These are phyloP conservation scores for Annulohypoxylon nitens DNA, from an alignment of 495 filamentous ascomycete genomes.

Conservation along the genomic window DNA sequence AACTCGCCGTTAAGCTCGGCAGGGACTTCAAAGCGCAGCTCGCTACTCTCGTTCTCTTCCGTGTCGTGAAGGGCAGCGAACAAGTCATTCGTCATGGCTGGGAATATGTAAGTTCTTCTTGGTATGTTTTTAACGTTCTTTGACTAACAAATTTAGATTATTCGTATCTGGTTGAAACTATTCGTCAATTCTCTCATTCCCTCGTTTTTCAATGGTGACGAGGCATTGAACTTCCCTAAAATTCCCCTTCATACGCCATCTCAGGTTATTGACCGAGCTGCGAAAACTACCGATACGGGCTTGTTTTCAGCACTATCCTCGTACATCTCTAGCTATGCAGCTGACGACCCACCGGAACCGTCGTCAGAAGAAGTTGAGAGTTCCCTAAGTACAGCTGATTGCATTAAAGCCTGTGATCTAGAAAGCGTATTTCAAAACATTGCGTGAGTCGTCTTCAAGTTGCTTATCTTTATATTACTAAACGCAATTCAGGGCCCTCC, in stretches of 20 bases:
- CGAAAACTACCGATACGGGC: constrained; percentile 80
- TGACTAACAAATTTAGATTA: constrained; percentile 67
- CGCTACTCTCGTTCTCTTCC: constrained; percentile 93
- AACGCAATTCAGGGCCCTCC: constrained; percentile 69
- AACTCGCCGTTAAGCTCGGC: constrained; percentile 96
- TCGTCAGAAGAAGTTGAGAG: constrained; percentile 98
- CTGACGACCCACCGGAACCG: constrained; percentile 96
- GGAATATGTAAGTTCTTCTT: constrained; percentile 75
- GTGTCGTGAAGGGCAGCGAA: constrained; percentile 88
- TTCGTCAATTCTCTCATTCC: constrained; percentile 96
- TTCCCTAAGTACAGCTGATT: constrained; percentile 93
- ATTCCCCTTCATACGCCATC: constrained; percentile 94
- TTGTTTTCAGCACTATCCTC: constrained; percentile 94
- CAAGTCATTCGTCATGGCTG: constrained; percentile 80
- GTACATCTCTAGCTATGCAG: constrained; percentile 98
- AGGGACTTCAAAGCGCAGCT: constrained; percentile 93
- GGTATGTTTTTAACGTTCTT: constrained; percentile 22
- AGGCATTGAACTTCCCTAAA: constrained; percentile 78
- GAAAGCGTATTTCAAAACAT: constrained; percentile 87
- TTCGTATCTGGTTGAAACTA: constrained; percentile 92
- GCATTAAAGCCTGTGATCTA: constrained; percentile 89
- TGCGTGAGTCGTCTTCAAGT: constrained; percentile 66
- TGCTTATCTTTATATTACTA: constrained; percentile 19
- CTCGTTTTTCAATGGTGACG: constrained; percentile 80
- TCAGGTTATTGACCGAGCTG: constrained; percentile 89